These are phyloP conservation scores for Nemophila menziesii DNA, from an alignment of 257 asterid genomes.

Conservation along the genomic window DNA sequence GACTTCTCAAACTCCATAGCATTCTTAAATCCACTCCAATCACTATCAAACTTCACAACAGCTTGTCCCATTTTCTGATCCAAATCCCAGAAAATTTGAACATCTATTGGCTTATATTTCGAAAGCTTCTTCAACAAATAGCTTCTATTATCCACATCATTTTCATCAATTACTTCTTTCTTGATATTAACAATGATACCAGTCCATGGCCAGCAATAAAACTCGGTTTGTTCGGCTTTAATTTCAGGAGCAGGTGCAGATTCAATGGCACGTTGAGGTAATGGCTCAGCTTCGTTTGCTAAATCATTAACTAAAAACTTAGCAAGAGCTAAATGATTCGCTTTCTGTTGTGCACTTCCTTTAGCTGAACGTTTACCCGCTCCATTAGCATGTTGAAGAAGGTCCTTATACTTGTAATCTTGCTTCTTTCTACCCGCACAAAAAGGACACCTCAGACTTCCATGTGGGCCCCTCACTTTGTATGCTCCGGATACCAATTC, in stretches of 20 bases:
- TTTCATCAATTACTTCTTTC: conserved; percentile 22
- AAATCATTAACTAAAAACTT: conserved; percentile 43
- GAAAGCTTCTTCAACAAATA: conserved; percentile 37
- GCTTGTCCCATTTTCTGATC: conserved; percentile 24
- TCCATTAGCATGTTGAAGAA: conserved; percentile 73
- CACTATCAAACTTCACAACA: conserved; percentile 35
- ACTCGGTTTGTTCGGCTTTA: conserved; percentile 34
- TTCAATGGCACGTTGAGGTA: conserved; percentile 28
- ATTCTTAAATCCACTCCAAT: conserved; percentile 53
- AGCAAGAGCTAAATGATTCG: conserved; percentile 71
- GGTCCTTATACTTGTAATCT: conserved; percentile 77
- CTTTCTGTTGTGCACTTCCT: conserved; percentile 55
- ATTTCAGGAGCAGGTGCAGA: conserved; percentile 22
- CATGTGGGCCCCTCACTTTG: conserved; percentile 73
- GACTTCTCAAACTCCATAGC: conserved; percentile 55
- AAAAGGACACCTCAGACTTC: conserved; percentile 79
- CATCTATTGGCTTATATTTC: conserved; percentile 39
- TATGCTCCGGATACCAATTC: conserved; percentile 50
- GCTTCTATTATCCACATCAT: conserved; percentile 14
- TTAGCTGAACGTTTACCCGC: conserved; percentile 58
- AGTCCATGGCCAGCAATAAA: conserved; percentile 83
- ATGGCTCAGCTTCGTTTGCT: conserved; percentile 42
- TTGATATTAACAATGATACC: conserved; percentile 49
- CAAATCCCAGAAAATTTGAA: conserved; percentile 35
- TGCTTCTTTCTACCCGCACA: conserved; percentile 96